Base-by-base conservation (phyloP, 345 rosid genomes). In the Diplotaxis tenuifolia region DNA sequence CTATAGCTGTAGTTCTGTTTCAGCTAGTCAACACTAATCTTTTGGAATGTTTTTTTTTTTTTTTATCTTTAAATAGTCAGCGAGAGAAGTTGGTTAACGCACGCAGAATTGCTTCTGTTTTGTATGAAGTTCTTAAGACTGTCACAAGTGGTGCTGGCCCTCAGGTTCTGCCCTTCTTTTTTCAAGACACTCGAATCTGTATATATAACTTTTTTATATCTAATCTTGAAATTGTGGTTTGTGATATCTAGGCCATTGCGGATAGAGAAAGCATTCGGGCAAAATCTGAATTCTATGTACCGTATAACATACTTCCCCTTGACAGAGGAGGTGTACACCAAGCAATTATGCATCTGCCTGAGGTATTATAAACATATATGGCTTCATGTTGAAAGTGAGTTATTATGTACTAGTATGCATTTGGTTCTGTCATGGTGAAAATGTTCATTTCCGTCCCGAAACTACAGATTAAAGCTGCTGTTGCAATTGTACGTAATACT, bases 251-350 rank as follows among this genome's bases (percentile, higher is more conserved):
- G 98, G 91, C 92, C 82, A 74, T 82, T 61, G 86, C 86, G 65
- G 89, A 88, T 55, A 77, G 83, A 77, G 89, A 88, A 11, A 73
- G 72, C 67, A 78, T 78, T 63, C 86, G 76, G n/a, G 80, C 70
- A n/a, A 85, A 80, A 78, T 73, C 92, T 23, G 87, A 81, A 56
- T 75, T 87, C 75, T 86, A 84, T 70, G 88, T 92, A 42, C 89
- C 94, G 0, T 93, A 87, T 81, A 94, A 94, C 85, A 91, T 94
- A 81, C 96, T 94, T 76, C 96, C 97, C 65, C 95, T 91, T 25
- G 90, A 80, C 73, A 83, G 84, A 62, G 97, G 97, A 85, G 90
- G 89, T 23, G 82, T 82, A 82, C 93, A 80, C 86, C 97, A 88
- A 23, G 84, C 93, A 72, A 89, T 91, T 78, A 88, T 88, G 96